phyloP scores from a whole-genome alignment of 768 basidiomycete species.

The Saitozyma sp. region DNA sequence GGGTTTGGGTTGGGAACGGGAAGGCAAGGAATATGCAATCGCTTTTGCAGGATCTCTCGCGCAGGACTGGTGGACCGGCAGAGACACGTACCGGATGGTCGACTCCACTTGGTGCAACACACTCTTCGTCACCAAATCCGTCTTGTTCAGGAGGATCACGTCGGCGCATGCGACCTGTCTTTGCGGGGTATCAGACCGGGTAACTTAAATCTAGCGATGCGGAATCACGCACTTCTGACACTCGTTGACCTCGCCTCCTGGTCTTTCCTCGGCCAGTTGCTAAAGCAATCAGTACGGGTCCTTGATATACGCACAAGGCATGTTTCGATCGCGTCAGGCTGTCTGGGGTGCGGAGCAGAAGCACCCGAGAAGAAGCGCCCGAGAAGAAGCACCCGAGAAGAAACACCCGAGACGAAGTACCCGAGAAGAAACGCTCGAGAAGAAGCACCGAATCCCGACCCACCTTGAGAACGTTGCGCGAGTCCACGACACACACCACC shows the following conservation, averaged over 20 bases:
- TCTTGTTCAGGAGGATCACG: constrained; percentile 88
- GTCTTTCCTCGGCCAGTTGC: constrained; percentile 84
- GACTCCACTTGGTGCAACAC: constrained; percentile 59
- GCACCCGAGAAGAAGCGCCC: too few relatives aligned
- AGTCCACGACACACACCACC: constrained; percentile 89
- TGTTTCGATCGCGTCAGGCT: not conserved
- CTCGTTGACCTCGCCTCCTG: constrained; percentile 68
- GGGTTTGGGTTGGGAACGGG: too few relatives aligned
- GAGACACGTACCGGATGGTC: constrained; percentile 57
- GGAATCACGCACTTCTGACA: constrained; percentile 65
- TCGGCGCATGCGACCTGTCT: constrained; percentile 95
- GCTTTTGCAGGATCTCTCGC: not conserved
- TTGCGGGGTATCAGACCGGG: constrained; percentile 4
- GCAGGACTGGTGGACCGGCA: not conserved
- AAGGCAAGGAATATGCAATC: not conserved
- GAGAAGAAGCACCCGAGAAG: too few relatives aligned
- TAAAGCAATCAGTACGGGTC: too few relatives aligned
- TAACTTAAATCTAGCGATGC: not conserved
- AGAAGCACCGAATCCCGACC: too few relatives aligned
- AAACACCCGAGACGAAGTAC: too few relatives aligned
- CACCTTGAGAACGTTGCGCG: constrained; percentile 64
- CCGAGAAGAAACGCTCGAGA: not conserved
- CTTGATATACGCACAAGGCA: not conserved
- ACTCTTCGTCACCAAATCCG: constrained; percentile 65
- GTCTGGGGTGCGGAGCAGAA: too few relatives aligned